Evolutionary conservation across 1,139 yeast species (phyloP), one percentile per base, ranked within the genome.

Genomic region (Candida sp.): DNA sequence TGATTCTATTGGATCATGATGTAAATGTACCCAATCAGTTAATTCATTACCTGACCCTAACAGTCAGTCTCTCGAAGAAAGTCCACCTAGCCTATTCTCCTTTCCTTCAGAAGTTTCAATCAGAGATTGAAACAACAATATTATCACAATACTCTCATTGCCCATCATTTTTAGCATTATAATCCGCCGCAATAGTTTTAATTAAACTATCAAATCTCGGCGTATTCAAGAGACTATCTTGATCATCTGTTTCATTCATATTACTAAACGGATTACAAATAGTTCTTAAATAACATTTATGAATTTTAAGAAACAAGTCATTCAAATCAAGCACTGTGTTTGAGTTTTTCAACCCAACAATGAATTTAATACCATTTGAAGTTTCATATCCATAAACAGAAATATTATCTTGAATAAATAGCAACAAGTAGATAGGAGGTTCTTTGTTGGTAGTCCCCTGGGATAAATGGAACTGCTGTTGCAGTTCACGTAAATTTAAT

Each of bases 351-450:
- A 64, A 60, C 1, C 87, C 88, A 30, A 82, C 63, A 7, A 82
- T 72, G 2, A 82, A 71, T 58, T 81, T 81, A 40, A 82, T 60
- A 5, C 87, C 86, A 33, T 82, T 81, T 51, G 73, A 79, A 6
- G 83, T 74, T 52, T 81, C 87, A 49, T 70, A 70, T 3, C 87
- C 88, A 54, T 79, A 82, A 5, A 82, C 84, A 25, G 75, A 66
- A 23, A 81, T 70, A 4, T 78, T 83, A 49, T 82, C 87, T 49
- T 82, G 84, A 5, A 80, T 74, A 55, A 82, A 80, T 27, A 82
- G 59, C 68, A 33, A 25, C 38, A 43, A 29, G 48, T 6, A 34
- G 37, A 34, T 35, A 21, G 41, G 41, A 3, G 33, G 41, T 6
- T 39, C 33, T n/a, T 22, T 22, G 5, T 23, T 21, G 21, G 15